Conservation (phyloP, 768 basidiomycete species). For the Clitopilus passeckerianus region DNA sequence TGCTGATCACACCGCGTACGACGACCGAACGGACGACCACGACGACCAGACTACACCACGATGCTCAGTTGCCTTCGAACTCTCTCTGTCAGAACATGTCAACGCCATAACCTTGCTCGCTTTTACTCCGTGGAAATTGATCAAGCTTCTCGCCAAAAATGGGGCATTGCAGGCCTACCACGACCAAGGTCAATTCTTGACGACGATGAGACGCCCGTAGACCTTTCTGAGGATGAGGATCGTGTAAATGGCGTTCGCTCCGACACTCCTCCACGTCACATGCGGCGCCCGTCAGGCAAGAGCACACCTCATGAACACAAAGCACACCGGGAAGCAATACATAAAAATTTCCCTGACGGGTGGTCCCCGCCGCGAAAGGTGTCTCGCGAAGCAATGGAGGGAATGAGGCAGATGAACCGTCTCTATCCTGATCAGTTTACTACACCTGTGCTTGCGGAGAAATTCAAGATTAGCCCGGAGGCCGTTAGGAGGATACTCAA, state of each 20-base stretch:
- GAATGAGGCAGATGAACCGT: constrained; percentile 60
- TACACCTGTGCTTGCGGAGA: constrained; percentile 64
- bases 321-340: constrained; percentile 46
- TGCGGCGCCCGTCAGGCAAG: constrained; percentile 29
- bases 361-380: constrained; percentile 81
- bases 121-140: constrained; percentile 15
- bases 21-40: constrained; percentile 3
- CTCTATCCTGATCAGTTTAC: constrained; percentile 61
- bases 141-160: constrained; percentile 21
- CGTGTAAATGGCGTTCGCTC: constrained; percentile 37
- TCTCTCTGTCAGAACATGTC: constrained; percentile 9
- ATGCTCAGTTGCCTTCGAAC: constrained; percentile 21
- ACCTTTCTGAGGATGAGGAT: constrained; percentile 49
- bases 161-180: constrained; percentile 33
- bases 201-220: constrained; percentile 38
- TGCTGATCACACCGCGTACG: constrained; percentile 5
- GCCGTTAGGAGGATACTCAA: constrained; percentile 76
- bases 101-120: constrained; percentile 12
- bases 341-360: constrained; percentile 53
- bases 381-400: constrained; percentile 81
- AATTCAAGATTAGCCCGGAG: constrained; percentile 78
- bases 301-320: constrained; percentile 46
- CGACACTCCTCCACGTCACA: constrained; percentile 29
- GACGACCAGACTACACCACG: constrained; percentile 1
- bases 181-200: constrained; percentile 42